These are phyloP conservation scores for Saturnispora mendoncae DNA, from an alignment of 805 yeast species.

Conservation along the genomic window DNA sequence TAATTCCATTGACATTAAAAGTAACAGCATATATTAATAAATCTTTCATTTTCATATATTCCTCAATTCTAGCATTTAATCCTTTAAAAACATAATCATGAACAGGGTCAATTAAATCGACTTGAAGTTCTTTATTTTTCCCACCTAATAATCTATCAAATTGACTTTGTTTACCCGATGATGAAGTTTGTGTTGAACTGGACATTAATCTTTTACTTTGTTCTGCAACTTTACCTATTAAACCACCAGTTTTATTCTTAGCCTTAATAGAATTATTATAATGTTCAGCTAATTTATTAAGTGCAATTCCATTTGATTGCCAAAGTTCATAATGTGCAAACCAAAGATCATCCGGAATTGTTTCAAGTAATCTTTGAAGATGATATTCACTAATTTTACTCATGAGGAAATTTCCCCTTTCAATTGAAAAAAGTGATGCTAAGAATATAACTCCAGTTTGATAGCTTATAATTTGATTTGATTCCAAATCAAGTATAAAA, in stretches of 20 bases:
- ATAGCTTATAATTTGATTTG: conserved; percentile 32
- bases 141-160: conserved; percentile 42
- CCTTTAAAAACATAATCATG: conserved; percentile 43
- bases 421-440: conserved; percentile 41
- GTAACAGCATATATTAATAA: conserved; percentile 41
- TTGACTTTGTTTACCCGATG: conserved; percentile 21
- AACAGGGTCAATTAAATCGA: conserved; percentile 42
- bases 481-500: conserved; percentile 32
- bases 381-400: conserved; percentile 41
- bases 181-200: neutral
- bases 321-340: conserved; percentile 37
- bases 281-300: conserved; percentile 33
- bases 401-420: conserved; percentile 41
- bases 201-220: conserved; percentile 28
- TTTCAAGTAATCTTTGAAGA: conserved; percentile 37
- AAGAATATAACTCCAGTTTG: conserved; percentile 45
- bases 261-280: conserved; percentile 32
- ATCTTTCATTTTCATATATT: conserved; percentile 34
- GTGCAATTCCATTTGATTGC: conserved; percentile 36
- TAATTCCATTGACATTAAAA: conserved; percentile 47
- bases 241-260: conserved; percentile 36
- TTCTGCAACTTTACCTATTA: conserved; percentile 36
- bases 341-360: conserved; percentile 28
- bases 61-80: conserved; percentile 31
- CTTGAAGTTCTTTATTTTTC: conserved; percentile 35